Conservation (phyloP, 1,284 basidiomycete species). For the Trichosporon inkin region DNA sequence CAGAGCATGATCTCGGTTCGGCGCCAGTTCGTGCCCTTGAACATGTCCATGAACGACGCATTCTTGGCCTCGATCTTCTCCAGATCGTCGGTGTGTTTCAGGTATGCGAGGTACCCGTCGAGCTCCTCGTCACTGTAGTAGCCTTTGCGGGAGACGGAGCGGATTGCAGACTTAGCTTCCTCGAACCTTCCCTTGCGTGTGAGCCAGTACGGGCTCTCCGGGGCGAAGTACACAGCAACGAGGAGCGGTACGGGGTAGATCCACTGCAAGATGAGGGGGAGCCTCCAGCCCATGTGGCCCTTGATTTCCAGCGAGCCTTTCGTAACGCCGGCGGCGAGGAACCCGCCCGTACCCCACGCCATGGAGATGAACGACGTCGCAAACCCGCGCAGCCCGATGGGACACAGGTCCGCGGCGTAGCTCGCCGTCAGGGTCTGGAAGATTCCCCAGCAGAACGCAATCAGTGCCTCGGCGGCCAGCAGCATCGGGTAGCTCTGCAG, state of each 20-base stretch:
- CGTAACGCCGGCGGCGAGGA: constrained; percentile 49
- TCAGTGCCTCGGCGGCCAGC: constrained; percentile 22
- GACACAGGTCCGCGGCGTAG: constrained; percentile 54
- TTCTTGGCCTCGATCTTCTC: constrained; percentile 30
- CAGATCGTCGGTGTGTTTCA: constrained; percentile 28
- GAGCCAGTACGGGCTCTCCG: constrained; percentile 48
- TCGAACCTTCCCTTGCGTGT: constrained; percentile 48
- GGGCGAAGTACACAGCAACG: constrained; percentile 34
- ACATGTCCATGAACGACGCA: constrained; percentile 51
- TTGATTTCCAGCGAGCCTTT: constrained; percentile 23
- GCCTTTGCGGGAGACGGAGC: constrained; percentile 38
- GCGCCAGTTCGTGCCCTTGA: constrained; percentile 49
- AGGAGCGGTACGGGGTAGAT: constrained; percentile 43
- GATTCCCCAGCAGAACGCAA: constrained; percentile 19
- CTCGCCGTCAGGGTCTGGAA: constrained; percentile 50
- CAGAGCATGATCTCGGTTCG: constrained; percentile 50
- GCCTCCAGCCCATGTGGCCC: constrained; percentile 20
- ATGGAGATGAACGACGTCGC: constrained; percentile 54
- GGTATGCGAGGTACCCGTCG: constrained; percentile 44
- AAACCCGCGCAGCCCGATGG: constrained; percentile 52
- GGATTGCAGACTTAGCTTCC: constrained; percentile 42
- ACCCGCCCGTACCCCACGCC: constrained; percentile 50
- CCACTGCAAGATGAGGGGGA: constrained; percentile 44
- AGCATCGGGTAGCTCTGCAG: constrained; percentile 46
- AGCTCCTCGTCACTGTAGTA: constrained; percentile 37